These are phyloP conservation scores for Casuarina equisetifolia DNA, from an alignment of 306 rosid genomes.

Conservation along the genomic window DNA sequence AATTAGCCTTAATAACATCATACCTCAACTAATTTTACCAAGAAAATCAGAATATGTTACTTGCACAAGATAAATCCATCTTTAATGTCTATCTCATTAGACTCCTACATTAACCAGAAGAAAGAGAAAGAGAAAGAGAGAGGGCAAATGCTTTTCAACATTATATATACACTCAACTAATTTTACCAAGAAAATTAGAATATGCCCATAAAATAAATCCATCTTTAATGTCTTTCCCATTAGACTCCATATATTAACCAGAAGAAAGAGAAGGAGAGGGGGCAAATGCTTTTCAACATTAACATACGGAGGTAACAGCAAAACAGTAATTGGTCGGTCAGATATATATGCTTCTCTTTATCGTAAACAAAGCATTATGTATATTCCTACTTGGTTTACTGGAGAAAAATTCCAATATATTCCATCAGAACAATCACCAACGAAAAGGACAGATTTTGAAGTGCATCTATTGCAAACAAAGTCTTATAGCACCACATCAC, in stretches of 20 bases:
- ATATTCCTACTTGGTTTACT: constrained; percentile 3
- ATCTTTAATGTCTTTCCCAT: not conserved
- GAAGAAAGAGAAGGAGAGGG: not conserved
- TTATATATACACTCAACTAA: not conserved
- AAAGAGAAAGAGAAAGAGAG: not conserved
- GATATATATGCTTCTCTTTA: not conserved
- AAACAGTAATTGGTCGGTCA: not conserved
- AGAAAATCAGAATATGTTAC: not conserved
- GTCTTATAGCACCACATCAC: not conserved
- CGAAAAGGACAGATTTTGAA: not conserved
- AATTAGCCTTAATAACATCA: not conserved
- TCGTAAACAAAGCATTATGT: not conserved
- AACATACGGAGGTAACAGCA: no score
- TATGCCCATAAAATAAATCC: not conserved
- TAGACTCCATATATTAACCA: not conserved
- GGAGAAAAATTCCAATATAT: not conserved
- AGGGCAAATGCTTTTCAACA: no score
- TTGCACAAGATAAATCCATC: not conserved
- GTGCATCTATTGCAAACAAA: not conserved
- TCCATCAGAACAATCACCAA: not conserved
- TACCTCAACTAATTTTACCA: not conserved
- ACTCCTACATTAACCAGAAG: not conserved
- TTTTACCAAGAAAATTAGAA: not conserved
- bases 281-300: no score
- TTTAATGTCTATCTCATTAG: not conserved